Evolutionary conservation across 192 early-diverging fungal genomes (phyloP), one percentile per base, ranked within the genome.

Genomic region (Coemansia sp.): DNA sequence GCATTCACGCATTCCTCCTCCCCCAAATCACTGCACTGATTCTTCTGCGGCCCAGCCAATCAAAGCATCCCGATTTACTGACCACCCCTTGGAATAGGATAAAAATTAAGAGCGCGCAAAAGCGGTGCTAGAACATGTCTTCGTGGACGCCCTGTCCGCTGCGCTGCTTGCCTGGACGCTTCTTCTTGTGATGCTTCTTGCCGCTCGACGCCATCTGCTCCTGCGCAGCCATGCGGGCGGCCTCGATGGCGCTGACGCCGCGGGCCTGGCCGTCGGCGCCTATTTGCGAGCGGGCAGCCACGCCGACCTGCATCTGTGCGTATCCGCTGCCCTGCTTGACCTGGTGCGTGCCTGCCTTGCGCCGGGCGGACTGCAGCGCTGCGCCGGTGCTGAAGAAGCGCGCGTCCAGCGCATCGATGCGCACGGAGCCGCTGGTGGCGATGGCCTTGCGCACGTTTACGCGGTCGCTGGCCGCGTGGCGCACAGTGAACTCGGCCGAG

Each of bases 161-260:
- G 56, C 91, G 85, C 71, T 83, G 71, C 76, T 95, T 95, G 30
- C 82, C 82, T 50, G 86, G 67, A 81, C 87, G 89, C 75, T 85
- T 91, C 36, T 91, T 93, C 83, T 89, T 77, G 68, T 60, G 68
- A 72, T 30, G 64, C 86, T 61, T 85, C 73, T 57, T 39, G 46
- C 64, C 60, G 51, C 89, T 87, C 60, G 84, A 85, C 28, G 85
- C 86, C 23, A 62, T 36, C 35, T 69, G 70, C 48, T 88, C 86
- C 57, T 88, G 84, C 20, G 86, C 85, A 65, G 84, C 90, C 35
- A 88, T 42, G 20, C 85, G 83, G 10, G 86, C 86, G 16, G 89
- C 76, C 28, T 65, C 68, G 55, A 81, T 67, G 11, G 76, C 84
- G 13, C 60, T 66, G 16, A 67, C 68, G 14, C 58, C 50, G 51